These are phyloP conservation scores for Salix brachista DNA, from an alignment of 345 rosid species.

Conservation along the genomic window DNA sequence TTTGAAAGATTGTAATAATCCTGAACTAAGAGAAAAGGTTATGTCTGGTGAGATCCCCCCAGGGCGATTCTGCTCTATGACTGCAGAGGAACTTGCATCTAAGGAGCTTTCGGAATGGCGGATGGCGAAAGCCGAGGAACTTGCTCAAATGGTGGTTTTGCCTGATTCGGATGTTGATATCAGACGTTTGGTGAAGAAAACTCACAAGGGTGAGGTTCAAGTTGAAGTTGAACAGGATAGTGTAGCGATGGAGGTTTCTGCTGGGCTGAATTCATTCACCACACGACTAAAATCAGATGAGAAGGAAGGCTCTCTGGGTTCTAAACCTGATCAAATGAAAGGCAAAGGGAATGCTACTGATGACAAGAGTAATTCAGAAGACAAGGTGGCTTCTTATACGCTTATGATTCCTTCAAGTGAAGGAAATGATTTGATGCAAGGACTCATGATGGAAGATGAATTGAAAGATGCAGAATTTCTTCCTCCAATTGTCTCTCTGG, in stretches of 20 bases:
- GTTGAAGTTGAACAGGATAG: slow-evolving; percentile 68
- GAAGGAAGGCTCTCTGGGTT: slow-evolving; percentile 12
- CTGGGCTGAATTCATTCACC: slow-evolving; percentile 36
- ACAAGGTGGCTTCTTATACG: slow-evolving; percentile 28
- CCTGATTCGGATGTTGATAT: slow-evolving; percentile 70
- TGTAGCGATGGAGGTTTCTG: slow-evolving; percentile 57
- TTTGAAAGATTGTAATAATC: slow-evolving; percentile 83
- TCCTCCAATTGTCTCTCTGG: slow-evolving; percentile 87
- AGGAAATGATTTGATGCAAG: slow-evolving; percentile 47
- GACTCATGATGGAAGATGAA: slow-evolving; percentile 77
- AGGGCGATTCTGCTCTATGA: slow-evolving; percentile 71
- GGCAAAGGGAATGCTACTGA: slow-evolving; percentile 25
- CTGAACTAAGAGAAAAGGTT: slow-evolving; percentile 79
- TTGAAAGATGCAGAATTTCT: slow-evolving; percentile 71
- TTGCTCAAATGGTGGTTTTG: slow-evolving; percentile 91
- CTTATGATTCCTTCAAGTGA: slow-evolving; percentile 59
- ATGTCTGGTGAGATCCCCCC: slow-evolving; percentile 67
- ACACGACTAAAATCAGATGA: slow-evolving; percentile 30
- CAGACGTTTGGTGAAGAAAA: slow-evolving; percentile 77
- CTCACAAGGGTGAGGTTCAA: slow-evolving; percentile 93
- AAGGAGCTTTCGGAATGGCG: slow-evolving; percentile 92
- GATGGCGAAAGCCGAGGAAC: slow-evolving; percentile 84
- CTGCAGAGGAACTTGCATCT: slow-evolving; percentile 96
- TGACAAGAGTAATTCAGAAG: slow-evolving; percentile 33
- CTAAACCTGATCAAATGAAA: slow-evolving; percentile 29